A percentile compares a stretch with the other conserved stretches of the same genome.
phyloP scores from a whole-genome alignment of 768 basidiomycete genomes.

The Tylopilus sp. region DNA sequence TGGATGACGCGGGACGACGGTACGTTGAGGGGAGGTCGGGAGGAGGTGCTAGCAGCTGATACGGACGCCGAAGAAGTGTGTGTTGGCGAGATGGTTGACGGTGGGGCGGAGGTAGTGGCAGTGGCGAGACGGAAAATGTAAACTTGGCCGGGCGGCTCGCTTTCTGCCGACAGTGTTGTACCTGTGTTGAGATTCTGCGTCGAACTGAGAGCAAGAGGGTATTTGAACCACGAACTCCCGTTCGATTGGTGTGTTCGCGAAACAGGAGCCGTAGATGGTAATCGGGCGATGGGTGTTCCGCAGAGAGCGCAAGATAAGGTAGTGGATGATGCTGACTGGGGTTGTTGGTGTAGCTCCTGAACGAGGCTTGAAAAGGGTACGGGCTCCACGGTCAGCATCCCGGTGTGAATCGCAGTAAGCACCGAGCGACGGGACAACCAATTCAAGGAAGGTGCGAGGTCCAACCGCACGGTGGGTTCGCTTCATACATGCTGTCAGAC shows the following conservation, averaged over 20 bases:
- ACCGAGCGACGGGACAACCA: conserved; percentile 91
- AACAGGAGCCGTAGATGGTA: conserved; percentile 29
- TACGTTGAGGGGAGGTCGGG: conserved; percentile 24
- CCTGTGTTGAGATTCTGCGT: conserved; percentile 14
- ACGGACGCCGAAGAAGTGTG: conserved; percentile 31
- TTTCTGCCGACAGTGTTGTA: conserved; percentile 32
- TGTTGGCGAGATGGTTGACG: conserved; percentile 19
- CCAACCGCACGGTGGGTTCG: conserved; percentile 89
- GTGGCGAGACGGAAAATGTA: conserved; percentile 65
- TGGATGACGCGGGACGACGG: conserved; percentile 42
- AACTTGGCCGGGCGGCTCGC: conserved; percentile 42
- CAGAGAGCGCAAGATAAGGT: conserved; percentile 77
- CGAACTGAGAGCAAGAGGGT: conserved; percentile 38
- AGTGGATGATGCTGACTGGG: conserved; percentile 42
- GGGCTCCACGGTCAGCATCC: conserved; percentile 88
- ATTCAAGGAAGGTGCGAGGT: conserved; percentile 89
- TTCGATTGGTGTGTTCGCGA: conserved; percentile 39
- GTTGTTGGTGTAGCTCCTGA: conserved; percentile 46
- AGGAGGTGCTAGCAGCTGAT: conserved; percentile 27
- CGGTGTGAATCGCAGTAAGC: conserved; percentile 77
- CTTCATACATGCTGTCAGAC: conserved; percentile 31
- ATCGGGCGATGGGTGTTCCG: conserved; percentile 52
- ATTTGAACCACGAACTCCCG: conserved; percentile 61
- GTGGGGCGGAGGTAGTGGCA: conserved; percentile 22
- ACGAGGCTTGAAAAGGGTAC: conserved; percentile 60